Evolutionary conservation across 306 rosid genomes (phyloP), one percentile per base, ranked within the genome.

Genomic region (Abrus precatorius): DNA sequence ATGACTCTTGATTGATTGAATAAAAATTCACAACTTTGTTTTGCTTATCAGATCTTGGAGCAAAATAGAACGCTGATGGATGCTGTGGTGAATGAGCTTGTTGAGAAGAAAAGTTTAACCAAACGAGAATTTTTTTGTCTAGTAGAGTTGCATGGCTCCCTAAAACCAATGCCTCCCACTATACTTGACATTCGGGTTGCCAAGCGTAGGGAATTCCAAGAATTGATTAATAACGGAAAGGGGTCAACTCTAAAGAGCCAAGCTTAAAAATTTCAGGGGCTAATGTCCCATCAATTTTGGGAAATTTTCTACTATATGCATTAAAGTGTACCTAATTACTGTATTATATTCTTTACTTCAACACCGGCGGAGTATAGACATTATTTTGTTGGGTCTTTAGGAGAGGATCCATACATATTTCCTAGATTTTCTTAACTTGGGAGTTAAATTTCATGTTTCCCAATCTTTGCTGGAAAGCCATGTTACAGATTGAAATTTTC

Each of bases 81-180:
- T 80, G 91, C 92, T 9, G 54, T 93, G 83, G 97, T 93, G 52
- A 88, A 85, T 68, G 90, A 89, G 56, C 99, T 95, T 72, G 88
- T 90, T 34, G 75, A 86, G 80, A 95, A 93, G 91, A 95, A 95
- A 91, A 95, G 84, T 78, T 62, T 95, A 81, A 89, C 94, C 13
- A 95, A 95, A 72, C 91, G 84, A 52, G 97, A 95, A 2, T 93
- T 95, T 82, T 76, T 82, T 62, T 84, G 55, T 66, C 86, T 93
- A 5, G 97, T 93, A 9, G 92, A 95, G 77, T 76, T 89, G 78
- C 92, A 95, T 69, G 99, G 96, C 84, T 85, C 80, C 52, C 13
- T 85, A 59, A 67, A 84, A 72, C 93, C 90, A 50, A 84, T 77
- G 89, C 96, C 96, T 9, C 88, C 81, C 2, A 93, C 82, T 75